Evolutionary conservation across 768 basidiomycete genomes (phyloP).

Genomic region (Boletus pseudopeckii): DNA sequence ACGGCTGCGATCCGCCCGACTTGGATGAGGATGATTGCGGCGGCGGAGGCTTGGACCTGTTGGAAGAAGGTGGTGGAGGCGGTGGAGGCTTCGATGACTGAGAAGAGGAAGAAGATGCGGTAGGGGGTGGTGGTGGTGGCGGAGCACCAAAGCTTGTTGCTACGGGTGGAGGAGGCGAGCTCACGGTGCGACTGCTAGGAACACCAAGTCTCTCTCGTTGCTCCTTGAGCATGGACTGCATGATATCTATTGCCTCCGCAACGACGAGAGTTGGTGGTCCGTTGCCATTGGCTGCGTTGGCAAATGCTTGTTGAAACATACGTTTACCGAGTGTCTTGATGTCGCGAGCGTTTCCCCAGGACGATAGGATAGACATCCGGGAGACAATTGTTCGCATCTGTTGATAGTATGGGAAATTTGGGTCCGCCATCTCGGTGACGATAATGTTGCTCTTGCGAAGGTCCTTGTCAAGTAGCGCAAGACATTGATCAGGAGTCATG

Average conservation of each 20-base stretch:
- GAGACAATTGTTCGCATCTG: conserved; percentile 26
- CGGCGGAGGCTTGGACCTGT: neutral
- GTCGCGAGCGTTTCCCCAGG: conserved; percentile 73
- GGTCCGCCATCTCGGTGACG: conserved; percentile 31
- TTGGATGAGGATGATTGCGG: conserved; percentile 1
- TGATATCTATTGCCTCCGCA: conserved; percentile 7
- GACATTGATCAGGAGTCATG: conserved; percentile 46
- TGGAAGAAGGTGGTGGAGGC: neutral
- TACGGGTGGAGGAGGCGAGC: conserved; percentile 9
- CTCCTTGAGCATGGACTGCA: conserved; percentile 14
- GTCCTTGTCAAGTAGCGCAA: conserved; percentile 47
- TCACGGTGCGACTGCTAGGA: conserved; percentile 9
- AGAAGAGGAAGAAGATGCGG: conserved; percentile 15
- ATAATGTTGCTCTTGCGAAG: conserved; percentile 43
- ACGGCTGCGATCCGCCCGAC: neutral
- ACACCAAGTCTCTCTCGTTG: conserved; percentile 24
- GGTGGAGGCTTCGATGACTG: conserved; percentile 6
- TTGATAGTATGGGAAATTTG: neutral
- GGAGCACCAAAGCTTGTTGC: conserved; percentile 22
- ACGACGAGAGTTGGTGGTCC: neutral
- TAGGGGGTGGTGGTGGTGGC: conserved; percentile 23
- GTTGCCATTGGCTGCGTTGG: conserved; percentile 9
- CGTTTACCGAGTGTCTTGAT: conserved; percentile 45
- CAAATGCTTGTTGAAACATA: conserved; percentile 13
- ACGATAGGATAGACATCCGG: conserved; percentile 42